Conservation (phyloP, 1,284 basidiomycete species). For the Cryptococcus amylolentus region DNA sequence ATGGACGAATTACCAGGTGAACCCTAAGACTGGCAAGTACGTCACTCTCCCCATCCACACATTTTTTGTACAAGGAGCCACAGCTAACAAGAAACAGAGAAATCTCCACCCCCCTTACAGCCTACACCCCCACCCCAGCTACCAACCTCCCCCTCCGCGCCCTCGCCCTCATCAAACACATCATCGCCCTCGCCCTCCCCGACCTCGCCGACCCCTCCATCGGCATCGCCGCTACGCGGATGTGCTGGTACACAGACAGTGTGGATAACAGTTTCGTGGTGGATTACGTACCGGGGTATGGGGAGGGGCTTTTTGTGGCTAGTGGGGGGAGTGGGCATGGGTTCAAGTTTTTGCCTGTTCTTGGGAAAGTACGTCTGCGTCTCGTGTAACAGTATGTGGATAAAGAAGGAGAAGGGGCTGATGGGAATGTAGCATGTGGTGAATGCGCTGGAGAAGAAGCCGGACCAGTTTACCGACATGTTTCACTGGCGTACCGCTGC, state of each 20-base stretch:
- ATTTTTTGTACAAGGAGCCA: background rate
- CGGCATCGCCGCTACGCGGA: slow-evolving; percentile 26
- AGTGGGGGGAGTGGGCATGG: slow-evolving; percentile 31
- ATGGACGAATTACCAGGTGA: slow-evolving; percentile 29
- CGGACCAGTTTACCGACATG: slow-evolving; percentile 25
- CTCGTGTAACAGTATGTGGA: too few species aligned
- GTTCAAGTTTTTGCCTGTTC: slow-evolving; percentile 35
- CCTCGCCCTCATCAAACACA: slow-evolving; percentile 19
- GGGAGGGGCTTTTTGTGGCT: slow-evolving; percentile 22
- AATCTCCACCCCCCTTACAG: slow-evolving; percentile 23
- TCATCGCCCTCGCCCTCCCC: slow-evolving; percentile 19
- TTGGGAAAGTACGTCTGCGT: slow-evolving; percentile 18
- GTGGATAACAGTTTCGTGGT: slow-evolving; percentile 29
- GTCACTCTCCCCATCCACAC: background rate
- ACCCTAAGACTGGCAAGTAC: slow-evolving; percentile 20
- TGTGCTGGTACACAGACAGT: slow-evolving; percentile 38
- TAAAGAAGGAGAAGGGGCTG: background rate
- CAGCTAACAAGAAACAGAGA: slow-evolving; percentile 1
- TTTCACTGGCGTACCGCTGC: slow-evolving; percentile 20
- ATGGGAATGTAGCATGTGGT: slow-evolving; percentile 16
- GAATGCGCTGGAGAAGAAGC: slow-evolving; percentile 20
- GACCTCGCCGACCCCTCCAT: slow-evolving; percentile 18
- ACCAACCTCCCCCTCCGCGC: slow-evolving; percentile 24
- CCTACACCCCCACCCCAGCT: slow-evolving; percentile 16
- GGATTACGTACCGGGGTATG: slow-evolving; percentile 30